These are phyloP conservation scores for Prinsepia uniflora DNA, from an alignment of 306 rosid genomes.

Conservation along the genomic window DNA sequence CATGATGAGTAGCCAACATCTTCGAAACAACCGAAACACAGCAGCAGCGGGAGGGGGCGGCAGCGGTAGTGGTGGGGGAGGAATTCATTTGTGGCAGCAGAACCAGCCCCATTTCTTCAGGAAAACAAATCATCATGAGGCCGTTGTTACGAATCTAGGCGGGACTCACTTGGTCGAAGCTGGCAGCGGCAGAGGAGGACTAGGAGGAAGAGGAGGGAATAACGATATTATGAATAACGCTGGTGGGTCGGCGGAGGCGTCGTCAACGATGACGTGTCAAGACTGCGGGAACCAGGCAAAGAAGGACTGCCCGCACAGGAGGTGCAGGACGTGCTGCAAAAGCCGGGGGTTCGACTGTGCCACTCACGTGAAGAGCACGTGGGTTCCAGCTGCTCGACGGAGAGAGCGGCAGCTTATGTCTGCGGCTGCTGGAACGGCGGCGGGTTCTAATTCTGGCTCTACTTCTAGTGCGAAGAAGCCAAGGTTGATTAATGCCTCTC, in stretches of 20 bases:
- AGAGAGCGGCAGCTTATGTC: constrained; percentile 69
- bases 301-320: constrained; percentile 73
- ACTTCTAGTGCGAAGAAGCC: constrained; percentile 80
- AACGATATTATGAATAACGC: neutral
- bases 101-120: constrained; percentile 44
- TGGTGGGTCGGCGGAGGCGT: constrained; percentile 18
- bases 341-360: constrained; percentile 86
- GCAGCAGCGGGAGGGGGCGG: neutral
- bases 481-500: constrained; percentile 55
- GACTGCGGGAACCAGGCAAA: constrained; percentile 97
- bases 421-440: constrained; percentile 9
- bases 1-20: neutral
- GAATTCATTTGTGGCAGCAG: constrained; percentile 88
- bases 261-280: constrained; percentile 55
- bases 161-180: constrained; percentile 31
- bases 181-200: constrained; percentile 10
- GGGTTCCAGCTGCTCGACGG: constrained; percentile 91
- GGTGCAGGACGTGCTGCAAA: constrained; percentile 92
- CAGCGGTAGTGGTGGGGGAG: constrained; percentile 30
- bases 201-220: constrained; percentile 19
- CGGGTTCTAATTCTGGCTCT: constrained; percentile 57
- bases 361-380: constrained; percentile 93
- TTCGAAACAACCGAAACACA: constrained; percentile 6
- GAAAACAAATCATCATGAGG: constrained; percentile 20
- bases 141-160: neutral